phyloP scores from a whole-genome alignment of 306 rosid species.

The Cicer chorassanicum region DNA sequence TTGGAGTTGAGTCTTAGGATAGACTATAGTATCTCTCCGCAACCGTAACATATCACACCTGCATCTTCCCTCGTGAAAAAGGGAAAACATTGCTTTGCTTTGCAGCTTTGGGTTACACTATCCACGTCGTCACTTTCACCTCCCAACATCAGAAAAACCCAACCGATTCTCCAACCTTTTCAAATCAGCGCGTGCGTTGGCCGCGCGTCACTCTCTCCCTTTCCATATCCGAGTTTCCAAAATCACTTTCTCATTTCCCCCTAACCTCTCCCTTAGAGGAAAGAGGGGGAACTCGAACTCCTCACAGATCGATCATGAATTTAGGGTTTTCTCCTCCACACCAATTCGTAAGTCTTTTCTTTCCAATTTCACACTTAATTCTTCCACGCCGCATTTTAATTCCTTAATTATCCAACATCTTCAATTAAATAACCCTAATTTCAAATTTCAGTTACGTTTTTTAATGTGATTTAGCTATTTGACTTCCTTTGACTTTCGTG shows the following conservation, averaged over 20 bases:
- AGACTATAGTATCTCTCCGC: background rate
- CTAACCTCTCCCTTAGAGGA: constrained; percentile 25
- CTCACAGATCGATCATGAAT: constrained; percentile 52
- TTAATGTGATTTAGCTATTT: background rate
- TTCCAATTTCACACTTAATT: background rate
- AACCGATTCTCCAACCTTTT: background rate
- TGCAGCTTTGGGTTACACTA: background rate
- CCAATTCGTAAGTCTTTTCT: constrained; percentile 53
- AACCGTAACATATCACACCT: constrained; percentile 30
- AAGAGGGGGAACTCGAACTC: background rate
- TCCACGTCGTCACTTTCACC: background rate
- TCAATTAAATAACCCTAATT: constrained; percentile 40
- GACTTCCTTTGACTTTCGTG: constrained; percentile 4
- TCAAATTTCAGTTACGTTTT: constrained; percentile 6
- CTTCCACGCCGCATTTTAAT: background rate
- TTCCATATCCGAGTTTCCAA: background rate
- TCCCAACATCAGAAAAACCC: background rate
- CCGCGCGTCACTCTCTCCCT: background rate
- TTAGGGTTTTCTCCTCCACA: constrained; percentile 50
- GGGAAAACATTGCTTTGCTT: background rate
- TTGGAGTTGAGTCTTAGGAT: background rate
- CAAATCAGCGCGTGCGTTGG: background rate
- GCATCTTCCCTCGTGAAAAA: constrained; percentile 17
- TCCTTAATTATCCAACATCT: background rate
- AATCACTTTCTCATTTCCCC: constrained; percentile 12